These are phyloP conservation scores for Phytophthora idaei DNA, from an alignment of 352 stramenopile genomes.

Conservation along the genomic window DNA sequence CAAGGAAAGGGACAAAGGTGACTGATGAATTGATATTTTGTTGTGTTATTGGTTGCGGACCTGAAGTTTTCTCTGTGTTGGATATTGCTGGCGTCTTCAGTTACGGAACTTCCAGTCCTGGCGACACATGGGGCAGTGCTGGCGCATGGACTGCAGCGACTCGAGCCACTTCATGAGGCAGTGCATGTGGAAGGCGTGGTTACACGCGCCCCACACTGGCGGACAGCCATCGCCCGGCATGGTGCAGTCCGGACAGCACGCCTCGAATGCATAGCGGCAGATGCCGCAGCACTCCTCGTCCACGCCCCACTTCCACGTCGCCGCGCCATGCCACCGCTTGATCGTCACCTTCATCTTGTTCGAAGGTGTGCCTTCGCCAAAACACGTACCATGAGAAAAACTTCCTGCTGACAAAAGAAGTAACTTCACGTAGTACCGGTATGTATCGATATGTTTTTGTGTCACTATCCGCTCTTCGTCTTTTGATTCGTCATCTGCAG, in stretches of 20 bases:
- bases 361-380: neutral
- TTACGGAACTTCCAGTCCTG: slow-evolving; percentile 88
- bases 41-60: slow-evolving; percentile 1
- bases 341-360: slow-evolving; percentile 80
- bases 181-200: slow-evolving; percentile 94
- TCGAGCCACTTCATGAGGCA: slow-evolving; percentile 94
- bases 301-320: slow-evolving; percentile 92
- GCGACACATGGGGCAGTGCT: slow-evolving; percentile 91
- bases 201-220: slow-evolving; percentile 90
- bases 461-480: slow-evolving; percentile 47
- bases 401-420: too few species aligned
- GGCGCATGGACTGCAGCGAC: slow-evolving; percentile 75
- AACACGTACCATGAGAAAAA: neutral
- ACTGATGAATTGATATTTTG: slow-evolving; percentile 21
- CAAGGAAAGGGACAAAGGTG: neutral
- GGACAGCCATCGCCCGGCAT: slow-evolving; percentile 84
- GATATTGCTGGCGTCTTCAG: slow-evolving; percentile 22
- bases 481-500: neutral
- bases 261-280: slow-evolving; percentile 84
- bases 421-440: too few species aligned
- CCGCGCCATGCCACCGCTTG: slow-evolving; percentile 89
- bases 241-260: slow-evolving; percentile 81
- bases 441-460: neutral
- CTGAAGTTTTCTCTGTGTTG: neutral
- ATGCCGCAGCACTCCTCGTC: slow-evolving; percentile 93